Evolutionary conservation across 768 basidiomycete genomes (phyloP), one percentile per base, ranked within the genome.

Genomic region (Mycena belliarum): DNA sequence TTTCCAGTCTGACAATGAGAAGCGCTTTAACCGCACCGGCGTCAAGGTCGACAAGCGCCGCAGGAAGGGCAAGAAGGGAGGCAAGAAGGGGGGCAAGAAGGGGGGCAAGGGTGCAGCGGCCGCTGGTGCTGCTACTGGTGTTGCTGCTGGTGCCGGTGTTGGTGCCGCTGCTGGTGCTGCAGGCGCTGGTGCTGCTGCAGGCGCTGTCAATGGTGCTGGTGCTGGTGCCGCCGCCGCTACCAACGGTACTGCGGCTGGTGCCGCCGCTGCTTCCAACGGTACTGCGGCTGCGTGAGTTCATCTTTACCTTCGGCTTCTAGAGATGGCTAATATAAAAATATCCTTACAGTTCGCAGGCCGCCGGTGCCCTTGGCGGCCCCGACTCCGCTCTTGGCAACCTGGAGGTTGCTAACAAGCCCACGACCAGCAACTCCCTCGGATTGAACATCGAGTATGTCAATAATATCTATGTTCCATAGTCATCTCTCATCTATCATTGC

Each of bases 391-490:
- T 35, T 8, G 66, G 60, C 14, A 48, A 45, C 24, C 72, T 89
- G 28, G 80, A 84, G 6, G 21, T 51, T 20, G 76, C 78, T 18
- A 69, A 72, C 44, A 5, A 61, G 18, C 77, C 77, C 11, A 68
- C 79, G 20, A 68, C 75, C 16, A 69, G 65, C 60, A 75, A 87
- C 66, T 82, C 88, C 37, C 74, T 91, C 38, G 88, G 86, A 8
- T 76, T 92, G 50, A 78, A 83, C 65, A 90, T 92, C 53, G 84
- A 90, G 82, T 89, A 60, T 40, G 85, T 72, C 18, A 21, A 32
- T 18, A 21, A 32, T 32, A 6, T 32, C 29, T 12, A 6, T 23
- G 23, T 23, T 41, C 20, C 47, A 45, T 28, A 11, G 2, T 33
- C n/a, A 5, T 12, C 25, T 10, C 43, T 21, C 2, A 23, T 28